These are phyloP conservation scores for Diaporthe velutina DNA, from an alignment of 2,329 filamentous ascomycete species.

Conservation along the genomic window DNA sequence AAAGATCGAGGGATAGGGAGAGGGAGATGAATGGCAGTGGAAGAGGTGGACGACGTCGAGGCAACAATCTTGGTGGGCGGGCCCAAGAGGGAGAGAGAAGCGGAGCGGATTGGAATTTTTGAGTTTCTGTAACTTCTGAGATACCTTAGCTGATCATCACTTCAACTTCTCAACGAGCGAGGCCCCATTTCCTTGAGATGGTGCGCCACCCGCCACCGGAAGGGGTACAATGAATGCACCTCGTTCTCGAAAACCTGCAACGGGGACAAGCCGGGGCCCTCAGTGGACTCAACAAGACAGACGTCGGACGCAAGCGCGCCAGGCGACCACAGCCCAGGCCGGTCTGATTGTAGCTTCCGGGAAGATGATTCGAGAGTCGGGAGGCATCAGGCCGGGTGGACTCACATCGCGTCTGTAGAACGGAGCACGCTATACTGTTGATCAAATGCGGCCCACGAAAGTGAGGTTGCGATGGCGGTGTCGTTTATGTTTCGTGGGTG, in stretches of 20 bases:
- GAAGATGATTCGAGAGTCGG: neutral
- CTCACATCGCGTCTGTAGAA: neutral
- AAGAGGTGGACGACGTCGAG: constrained; percentile 9
- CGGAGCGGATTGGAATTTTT: constrained; percentile 23
- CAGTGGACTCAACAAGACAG: neutral
- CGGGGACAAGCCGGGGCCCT: neutral
- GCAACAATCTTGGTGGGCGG: constrained; percentile 32
- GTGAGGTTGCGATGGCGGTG: neutral
- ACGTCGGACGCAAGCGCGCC: neutral
- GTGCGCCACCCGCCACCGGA: neutral
- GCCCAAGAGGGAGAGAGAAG: neutral
- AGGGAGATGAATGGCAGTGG: neutral
- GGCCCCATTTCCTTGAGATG: no score
- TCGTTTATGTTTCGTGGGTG: no score
- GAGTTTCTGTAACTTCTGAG: constrained; percentile 33
- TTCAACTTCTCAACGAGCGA: constrained; percentile 8
- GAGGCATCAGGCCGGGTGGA: neutral
- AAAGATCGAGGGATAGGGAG: neutral
- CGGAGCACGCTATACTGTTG: neutral
- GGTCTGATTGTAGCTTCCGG: neutral
- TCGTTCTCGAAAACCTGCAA: neutral
- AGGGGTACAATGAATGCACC: constrained; percentile 1
- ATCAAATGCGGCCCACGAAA: neutral
- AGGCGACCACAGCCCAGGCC: neutral
- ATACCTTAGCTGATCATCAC: constrained; percentile 33